Base-by-base conservation (phyloP, 306 rosid genomes). In the Macrotyloma uniflorum region DNA sequence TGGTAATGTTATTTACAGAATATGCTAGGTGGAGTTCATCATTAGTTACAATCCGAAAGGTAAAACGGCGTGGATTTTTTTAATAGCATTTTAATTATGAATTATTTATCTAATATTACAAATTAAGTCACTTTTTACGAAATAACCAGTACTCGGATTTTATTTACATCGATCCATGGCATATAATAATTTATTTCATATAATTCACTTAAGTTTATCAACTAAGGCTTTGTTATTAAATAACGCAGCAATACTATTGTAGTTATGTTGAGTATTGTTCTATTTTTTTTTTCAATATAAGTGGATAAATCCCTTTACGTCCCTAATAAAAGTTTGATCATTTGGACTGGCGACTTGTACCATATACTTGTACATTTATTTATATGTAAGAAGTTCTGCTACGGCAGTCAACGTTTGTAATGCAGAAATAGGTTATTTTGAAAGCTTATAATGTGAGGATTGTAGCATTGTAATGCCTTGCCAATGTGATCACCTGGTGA, bases 1-100 rank as follows among this genome's bases (percentile, higher is more conserved):
- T 43, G 33, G 33, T 28, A 59, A 59, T 59, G 14, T 74, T 74
- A 13, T 74, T 59, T 46, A 18, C 59, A 59, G 79, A 42, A 26
- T 4, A 23, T n/a, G 69, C 69, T 58, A 42, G 46, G 46, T 42
- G 70, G 70, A 72, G 65, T 30, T n/a, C 49, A 0, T 70, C 62
- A 12, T 0, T 68, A 45, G 33, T 45, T 69, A 16, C 35, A 15
- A 7, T 50, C 8, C 0, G 0, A 0, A 57, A 73, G 78, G 78
- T 73, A 73, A n/a, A n/a, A n/a, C n/a, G n/a, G n/a, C n/a, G n/a
- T n/a, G n/a, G n/a, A n/a, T n/a, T 13, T 40, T 40, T 40, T 9
- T 2, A 0, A 10, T 7, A 14, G 45, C 1, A 8, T 40, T 10
- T 40, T 40, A 40, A 40, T 40, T 40, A 40, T 40, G 42, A 36